Evolutionary conservation across 352 stramenopile genomes (phyloP), one percentile per base, ranked within the genome.

Genomic region (Phytophthora idaei): DNA sequence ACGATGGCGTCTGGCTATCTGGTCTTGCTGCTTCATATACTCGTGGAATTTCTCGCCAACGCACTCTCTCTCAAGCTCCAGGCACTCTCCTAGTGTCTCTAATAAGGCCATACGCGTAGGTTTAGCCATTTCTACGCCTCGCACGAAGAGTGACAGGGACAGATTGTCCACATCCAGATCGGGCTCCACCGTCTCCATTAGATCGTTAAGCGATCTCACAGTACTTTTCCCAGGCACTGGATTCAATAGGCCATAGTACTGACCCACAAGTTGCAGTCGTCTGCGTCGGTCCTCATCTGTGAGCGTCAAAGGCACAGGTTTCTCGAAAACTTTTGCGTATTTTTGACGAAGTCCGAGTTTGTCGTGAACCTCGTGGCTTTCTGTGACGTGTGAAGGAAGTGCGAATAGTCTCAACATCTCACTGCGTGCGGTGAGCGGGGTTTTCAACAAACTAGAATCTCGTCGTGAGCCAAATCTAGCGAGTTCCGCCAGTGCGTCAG

Each of bases 1-100:
- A 15, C 75, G 81, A 32, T 84, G 72, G 10, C 66, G 69, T 15
- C 80, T 64, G 11, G 78, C 75, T 7, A 84, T 54, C 31, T 81
- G 78, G 51, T 94, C 86, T 55, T 91, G 79, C 2, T 83, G 71
- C 45, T 91, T 92, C 77, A 94, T 79, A 50, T 90, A 71, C 0
- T 73, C 52, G 54, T 92, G 83, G 21, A 93, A 94, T 44, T 75
- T 77, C 0, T 56, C 57, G 2, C 83, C 86, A 32, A 93, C 56
- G 27, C 84, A 93, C 34, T 94, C 86, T 15, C 90, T 17, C 53
- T 94, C 86, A 0, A 94, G 80, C 46, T 74, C 61, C 0, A 94
- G 37, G 32, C 77, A 90, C 32, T 85, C 68, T 0, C 77, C 80
- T 11, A 94, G 67, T 15, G 80, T 83, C 14, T 88, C 74, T 37